Evolutionary conservation across 2,329 filamentous ascomycete genomes (phyloP), one percentile per base, ranked within the genome.

Genomic region (Pseudopyricularia javanii): DNA sequence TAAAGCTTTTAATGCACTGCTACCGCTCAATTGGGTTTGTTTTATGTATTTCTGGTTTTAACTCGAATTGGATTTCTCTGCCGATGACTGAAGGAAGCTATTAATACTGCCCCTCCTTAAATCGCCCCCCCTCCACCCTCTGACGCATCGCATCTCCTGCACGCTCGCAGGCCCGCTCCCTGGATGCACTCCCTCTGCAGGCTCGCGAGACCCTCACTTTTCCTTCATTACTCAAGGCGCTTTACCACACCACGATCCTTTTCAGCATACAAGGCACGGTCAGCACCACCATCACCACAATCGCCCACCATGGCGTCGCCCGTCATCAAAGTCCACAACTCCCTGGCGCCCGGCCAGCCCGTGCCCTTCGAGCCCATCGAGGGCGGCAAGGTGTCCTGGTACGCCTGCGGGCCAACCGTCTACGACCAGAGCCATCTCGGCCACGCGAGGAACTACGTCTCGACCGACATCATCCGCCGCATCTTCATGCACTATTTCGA

Each of bases 381-480:
- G 63, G 72, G 76, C 8, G 78, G 81, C 26, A 83, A 85, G 63
- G 79, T 94, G 28, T 82, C 81, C 5, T 95, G 89, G 88, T 95
- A 95, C 68, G 86, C 85, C 59, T 95, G 90, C 71, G 90, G 90
- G 17, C 89, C 89, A 54, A 95, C 89, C 3, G 83, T 86, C 43
- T 91, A 91, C 65, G 87, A 91, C 65, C 85, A 90, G 69, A 79
- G 84, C 56, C 88, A 91, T 72, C 69, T 88, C 56, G 85, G 88
- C 30, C 89, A 95, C 68, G 89, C 88, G 30, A 77, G 88, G 60
- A 95, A 95, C 71, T 95, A 95, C 78, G 87, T 95, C 57, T 88
- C 85, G 50, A 91, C 88, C 47, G 90, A 95, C 67, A 90, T 95
- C 58, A 83, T 95, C 59, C 80, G 90, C 56, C 82, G 90, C 61